phyloP scores from a whole-genome alignment of 208 protist species.

The Lotmaria passim region DNA sequence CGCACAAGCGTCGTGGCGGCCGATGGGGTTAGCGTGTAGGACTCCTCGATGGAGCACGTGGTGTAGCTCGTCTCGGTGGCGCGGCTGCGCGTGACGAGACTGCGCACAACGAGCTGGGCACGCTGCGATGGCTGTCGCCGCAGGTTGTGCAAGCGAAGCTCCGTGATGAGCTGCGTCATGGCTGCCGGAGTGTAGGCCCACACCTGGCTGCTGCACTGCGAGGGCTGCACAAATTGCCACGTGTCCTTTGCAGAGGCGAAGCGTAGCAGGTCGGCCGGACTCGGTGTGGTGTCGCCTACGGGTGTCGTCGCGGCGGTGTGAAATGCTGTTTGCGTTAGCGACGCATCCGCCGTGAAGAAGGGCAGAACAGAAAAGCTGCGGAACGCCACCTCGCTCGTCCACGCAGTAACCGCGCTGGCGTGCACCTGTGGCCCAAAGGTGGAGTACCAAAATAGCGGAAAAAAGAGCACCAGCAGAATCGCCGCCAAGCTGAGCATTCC shows the following conservation, averaged over 20 bases:
- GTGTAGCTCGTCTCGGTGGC: constrained; percentile 11
- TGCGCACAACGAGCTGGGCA: constrained; percentile 12
- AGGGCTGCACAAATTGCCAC: constrained; percentile 26
- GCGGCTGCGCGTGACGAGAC: constrained; percentile 21
- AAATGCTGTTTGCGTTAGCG: constrained; percentile 14
- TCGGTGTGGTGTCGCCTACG: constrained; percentile 3
- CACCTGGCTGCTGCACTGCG: constrained; percentile 34
- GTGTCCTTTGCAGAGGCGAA: constrained; percentile 26
- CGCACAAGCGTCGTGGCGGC: constrained; percentile 4
- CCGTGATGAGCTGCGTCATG: constrained; percentile 14
- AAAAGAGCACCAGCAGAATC: constrained; percentile 52
- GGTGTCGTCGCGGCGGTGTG: constrained; percentile 17
- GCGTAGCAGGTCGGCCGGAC: constrained; percentile 6
- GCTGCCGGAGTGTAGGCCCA: constrained; percentile 37
- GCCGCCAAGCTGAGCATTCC: constrained; percentile 63
- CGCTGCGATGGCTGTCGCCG: neutral
- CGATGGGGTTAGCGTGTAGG: constrained; percentile 24
- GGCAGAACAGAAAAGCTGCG: constrained; percentile 11
- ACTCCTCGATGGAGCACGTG: constrained; percentile 22
- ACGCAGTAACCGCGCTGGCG: constrained; percentile 40
- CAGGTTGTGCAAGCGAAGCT: neutral
- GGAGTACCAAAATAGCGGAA: constrained; percentile 84
- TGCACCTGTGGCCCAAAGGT: constrained; percentile 72
- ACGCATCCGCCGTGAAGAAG: constrained; percentile 23
- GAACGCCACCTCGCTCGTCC: constrained; percentile 29